Evolutionary conservation across 441 rosid genomes (phyloP).

Genomic region (Capsella rubella): DNA sequence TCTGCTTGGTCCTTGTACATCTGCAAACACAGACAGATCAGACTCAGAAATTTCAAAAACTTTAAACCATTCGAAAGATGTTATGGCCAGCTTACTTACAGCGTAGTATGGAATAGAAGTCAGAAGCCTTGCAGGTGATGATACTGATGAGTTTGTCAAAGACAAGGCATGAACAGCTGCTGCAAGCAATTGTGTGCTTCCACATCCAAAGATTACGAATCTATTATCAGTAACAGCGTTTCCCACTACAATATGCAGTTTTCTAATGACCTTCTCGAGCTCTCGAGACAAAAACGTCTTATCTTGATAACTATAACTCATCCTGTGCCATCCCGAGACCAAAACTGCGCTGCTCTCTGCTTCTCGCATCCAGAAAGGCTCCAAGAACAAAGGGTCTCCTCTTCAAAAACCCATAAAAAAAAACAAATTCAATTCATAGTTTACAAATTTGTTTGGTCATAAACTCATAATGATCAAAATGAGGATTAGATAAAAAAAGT

Average conservation of each 20-base stretch:
- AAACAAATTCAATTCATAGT: background rate
- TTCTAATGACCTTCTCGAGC: conserved; percentile 56
- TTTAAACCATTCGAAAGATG: background rate
- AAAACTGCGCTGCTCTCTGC: conserved; percentile 61
- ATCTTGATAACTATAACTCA: conserved; percentile 58
- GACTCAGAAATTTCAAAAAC: background rate
- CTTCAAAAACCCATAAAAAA: conserved; percentile 40
- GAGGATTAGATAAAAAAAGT: background rate
- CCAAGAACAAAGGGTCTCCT: conserved; percentile 77
- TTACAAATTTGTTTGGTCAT: conserved; percentile 14
- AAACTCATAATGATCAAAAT: background rate
- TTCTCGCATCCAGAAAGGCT: conserved; percentile 67
- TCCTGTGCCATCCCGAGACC: conserved; percentile 74
- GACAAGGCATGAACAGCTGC: conserved; percentile 66
- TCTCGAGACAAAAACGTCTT: conserved; percentile 41
- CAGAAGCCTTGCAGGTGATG: conserved; percentile 46
- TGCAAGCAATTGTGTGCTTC: conserved; percentile 69
- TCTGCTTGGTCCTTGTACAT: conserved; percentile 37
- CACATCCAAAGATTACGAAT: conserved; percentile 61
- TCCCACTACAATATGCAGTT: conserved; percentile 61
- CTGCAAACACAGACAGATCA: conserved; percentile 12
- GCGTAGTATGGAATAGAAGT: conserved; percentile 28
- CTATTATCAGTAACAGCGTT: conserved; percentile 62
- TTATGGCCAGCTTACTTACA: conserved; percentile 7
- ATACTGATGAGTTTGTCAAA: conserved; percentile 44